These are phyloP conservation scores for Tilletia walkeri DNA, from an alignment of 1,284 basidiomycete genomes.

Conservation along the genomic window DNA sequence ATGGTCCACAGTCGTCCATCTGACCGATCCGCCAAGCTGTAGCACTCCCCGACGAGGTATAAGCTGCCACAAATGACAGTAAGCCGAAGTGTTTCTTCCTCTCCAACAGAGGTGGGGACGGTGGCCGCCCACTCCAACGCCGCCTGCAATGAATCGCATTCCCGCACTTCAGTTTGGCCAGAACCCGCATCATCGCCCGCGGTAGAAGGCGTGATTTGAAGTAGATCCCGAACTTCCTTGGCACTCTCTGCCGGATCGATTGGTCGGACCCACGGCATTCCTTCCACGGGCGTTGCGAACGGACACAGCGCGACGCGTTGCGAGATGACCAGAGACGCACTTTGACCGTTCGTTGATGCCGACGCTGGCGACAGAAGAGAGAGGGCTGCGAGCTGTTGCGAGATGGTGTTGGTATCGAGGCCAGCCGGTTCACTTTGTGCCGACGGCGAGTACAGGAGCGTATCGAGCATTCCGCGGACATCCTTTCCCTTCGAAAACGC, in stretches of 20 bases:
- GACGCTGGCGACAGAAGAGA: too few species aligned
- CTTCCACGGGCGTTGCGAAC: constrained; percentile 49
- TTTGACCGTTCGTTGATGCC: not conserved
- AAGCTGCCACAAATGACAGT: constrained; percentile 48
- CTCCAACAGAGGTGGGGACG: not conserved
- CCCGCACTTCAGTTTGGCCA: not conserved
- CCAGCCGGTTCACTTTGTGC: too few species aligned
- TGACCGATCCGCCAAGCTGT: constrained; percentile 21
- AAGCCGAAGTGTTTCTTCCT: constrained; percentile 18
- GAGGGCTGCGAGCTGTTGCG: not conserved
- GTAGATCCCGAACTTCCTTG: constrained; percentile 18
- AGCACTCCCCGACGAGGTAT: constrained; percentile 50
- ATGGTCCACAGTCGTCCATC: not conserved
- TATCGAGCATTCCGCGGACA: constrained; percentile 35
- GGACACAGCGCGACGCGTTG: constrained; percentile 42
- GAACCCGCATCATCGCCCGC: constrained; percentile 14
- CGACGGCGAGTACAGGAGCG: constrained; percentile 24
- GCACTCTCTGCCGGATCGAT: constrained; percentile 23
- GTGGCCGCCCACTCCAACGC: constrained; percentile 19
- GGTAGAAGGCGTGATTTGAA: constrained; percentile 23
- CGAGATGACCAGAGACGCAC: constrained; percentile 15
- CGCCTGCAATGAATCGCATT: constrained; percentile 1
- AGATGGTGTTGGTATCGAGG: not conserved
- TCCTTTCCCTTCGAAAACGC: constrained; percentile 50
- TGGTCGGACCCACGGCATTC: constrained; percentile 53